These are phyloP conservation scores for Quillaja saponaria DNA, from an alignment of 306 rosid species.

Conservation along the genomic window DNA sequence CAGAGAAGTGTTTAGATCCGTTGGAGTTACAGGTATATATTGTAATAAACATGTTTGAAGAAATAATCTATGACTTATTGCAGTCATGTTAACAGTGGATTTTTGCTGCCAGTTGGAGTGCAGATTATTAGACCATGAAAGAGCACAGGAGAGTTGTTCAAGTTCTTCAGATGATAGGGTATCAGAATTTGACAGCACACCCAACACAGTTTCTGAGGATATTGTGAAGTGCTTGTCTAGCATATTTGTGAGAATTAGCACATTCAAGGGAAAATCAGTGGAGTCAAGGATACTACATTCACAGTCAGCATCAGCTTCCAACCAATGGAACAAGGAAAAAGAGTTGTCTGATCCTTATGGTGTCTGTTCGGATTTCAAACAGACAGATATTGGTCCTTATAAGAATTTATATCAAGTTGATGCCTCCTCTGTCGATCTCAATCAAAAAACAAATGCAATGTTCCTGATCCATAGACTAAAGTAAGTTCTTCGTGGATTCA, in stretches of 20 bases:
- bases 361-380: conserved; percentile 48
- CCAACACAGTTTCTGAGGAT: conserved; percentile 75
- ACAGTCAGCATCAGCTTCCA: conserved; percentile 21
- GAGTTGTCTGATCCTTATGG: conserved; percentile 77
- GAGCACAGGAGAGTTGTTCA: conserved; percentile 49
- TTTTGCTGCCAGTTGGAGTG: conserved; percentile 52
- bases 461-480: conserved; percentile 69
- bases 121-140: conserved; percentile 60
- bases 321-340: conserved; percentile 38
- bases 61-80: conserved; percentile 24
- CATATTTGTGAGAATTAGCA: conserved; percentile 60
- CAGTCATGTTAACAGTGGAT: conserved; percentile 19
- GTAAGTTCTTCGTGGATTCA: conserved; percentile 44
- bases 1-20: conserved; percentile 48
- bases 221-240: conserved; percentile 68
- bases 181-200: conserved; percentile 48
- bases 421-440: conserved; percentile 65
- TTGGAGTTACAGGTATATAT: conserved; percentile 54
- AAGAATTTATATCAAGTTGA: conserved; percentile 59
- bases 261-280: conserved; percentile 50
- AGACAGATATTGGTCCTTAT: conserved; percentile 66
- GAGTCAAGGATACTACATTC: conserved; percentile 37
- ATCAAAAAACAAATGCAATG: conserved; percentile 54
- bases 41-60: conserved; percentile 6
- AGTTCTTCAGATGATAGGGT: conserved; percentile 46